Base-by-base conservation (phyloP, 208 protist genomes). In the Acanthamoeba triangularis region DNA sequence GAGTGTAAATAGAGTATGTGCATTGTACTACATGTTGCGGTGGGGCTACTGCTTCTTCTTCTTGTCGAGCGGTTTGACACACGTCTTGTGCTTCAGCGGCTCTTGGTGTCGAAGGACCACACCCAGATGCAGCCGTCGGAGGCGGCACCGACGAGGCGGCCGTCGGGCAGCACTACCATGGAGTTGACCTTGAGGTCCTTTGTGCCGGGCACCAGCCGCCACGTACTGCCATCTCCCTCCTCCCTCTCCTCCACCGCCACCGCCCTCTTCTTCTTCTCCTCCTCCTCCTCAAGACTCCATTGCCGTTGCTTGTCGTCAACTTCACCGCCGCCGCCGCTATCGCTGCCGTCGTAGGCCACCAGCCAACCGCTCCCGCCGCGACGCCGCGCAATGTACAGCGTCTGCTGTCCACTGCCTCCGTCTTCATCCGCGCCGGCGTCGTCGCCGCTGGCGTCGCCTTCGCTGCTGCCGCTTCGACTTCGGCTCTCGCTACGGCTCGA, bases 131-230 rank as follows among this genome's bases (percentile, higher is more conserved):
- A 80, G 16, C 69, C 69, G n/a, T 80, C 69, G 6, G 69, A 80
- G 20, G 33, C 11, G 18, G 69, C 69, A 33, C 69, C 69, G 33
- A 80, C 37, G 37, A 80, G 69, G 33, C 69, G 69, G 30, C 69
- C 69, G 69, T 80, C 69, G 69, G 69, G 69, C 6, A 80, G 69
- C 30, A 80, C 69, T 16, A 80, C 69, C 69, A 80, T 80, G 69
- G 69, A 35, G 69, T 80, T 80, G 35, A 80, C 33, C 37, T 80
- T 80, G 3, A 80, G 3, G 69, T 80, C 69, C 69, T 80, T 80
- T 8, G 69, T 80, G 69, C 69, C 69, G 33, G 33, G 69, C 69
- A 80, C 69, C 69, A 80, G 33, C 69, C 69, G 69, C 69, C 69
- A 80, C 69, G 69, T 80, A 0, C 30, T 35, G 16, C 69, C 69